Evolutionary conservation across 106 monocot species (phyloP), one percentile per base, ranked within the genome.

Genomic region (Apostasia shenzhenica): DNA sequence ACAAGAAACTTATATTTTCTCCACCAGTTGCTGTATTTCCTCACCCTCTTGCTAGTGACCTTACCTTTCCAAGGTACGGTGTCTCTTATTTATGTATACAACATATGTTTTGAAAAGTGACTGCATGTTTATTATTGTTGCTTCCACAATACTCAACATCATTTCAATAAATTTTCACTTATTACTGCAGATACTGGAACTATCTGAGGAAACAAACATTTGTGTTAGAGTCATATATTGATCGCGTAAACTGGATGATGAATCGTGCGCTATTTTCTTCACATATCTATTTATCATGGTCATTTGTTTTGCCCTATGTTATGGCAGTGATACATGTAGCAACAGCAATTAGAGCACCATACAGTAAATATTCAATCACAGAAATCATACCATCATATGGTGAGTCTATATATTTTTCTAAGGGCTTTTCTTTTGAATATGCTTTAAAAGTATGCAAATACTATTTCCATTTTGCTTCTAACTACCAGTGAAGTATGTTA

Each of bases 121-220:
- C 26, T 26, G 26, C 26, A 26, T 26, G 26, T 47, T 65, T 65
- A 7, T 48, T 48, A 48, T 47, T 48, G 7, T 65, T 48, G 37
- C 14, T 65, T 65, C 6, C 26, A 14, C 48, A 49, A 26, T 37
- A 7, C 26, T 6, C 62, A 48, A 2, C 39, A 57, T 43, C 38
- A 49, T 74, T 46, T 67, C 61, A 66, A 47, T 45, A 6, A 52
- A 44, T 47, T 26, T 1, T 67, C 41, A 45, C 14, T 44, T 43
- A 62, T 54, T 61, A 40, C 45, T 79, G 76, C 75, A 99, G 99
- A 68, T 99, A 93, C 75, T 99, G 99, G 99, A 99, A 99, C 79
- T 99, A 99, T 71, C 76, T 99, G 47, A 83, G 92, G 79, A 99
- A 99, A 78, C 99, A 99, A 80, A 99, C 99, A 48, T 93, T 99